phyloP scores from a whole-genome alignment of 352 stramenopile species.

The Poterioochromonas sp. region DNA sequence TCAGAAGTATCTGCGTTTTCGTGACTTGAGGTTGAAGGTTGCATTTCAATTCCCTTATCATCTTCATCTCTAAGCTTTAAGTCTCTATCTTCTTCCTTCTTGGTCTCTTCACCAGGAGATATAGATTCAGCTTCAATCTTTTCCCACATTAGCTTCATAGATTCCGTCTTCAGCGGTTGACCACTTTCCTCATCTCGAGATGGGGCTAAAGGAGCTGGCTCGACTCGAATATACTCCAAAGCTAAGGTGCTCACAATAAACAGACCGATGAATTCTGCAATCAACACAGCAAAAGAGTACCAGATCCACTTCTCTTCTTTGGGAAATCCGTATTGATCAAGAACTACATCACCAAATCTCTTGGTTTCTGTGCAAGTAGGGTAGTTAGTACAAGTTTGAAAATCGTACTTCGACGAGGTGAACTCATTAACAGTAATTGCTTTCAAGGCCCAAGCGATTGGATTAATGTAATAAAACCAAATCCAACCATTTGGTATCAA shows the following conservation, averaged over 20 bases:
- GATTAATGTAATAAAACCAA: constrained; percentile 51
- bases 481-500: constrained; percentile 35
- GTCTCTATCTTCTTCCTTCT: no score
- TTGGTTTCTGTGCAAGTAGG: constrained; percentile 17
- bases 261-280: constrained; percentile 34
- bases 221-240: constrained; percentile 34
- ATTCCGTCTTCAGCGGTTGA: not conserved
- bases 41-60: no score
- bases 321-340: constrained; percentile 30
- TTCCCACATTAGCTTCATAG: no score
- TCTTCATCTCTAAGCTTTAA: no score
- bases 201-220: not conserved
- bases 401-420: constrained; percentile 14
- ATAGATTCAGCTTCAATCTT: no score
- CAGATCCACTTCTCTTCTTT: constrained; percentile 37
- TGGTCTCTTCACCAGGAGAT: no score
- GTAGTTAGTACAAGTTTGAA: not conserved
- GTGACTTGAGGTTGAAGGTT: no score
- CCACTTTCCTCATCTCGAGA: not conserved
- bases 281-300: constrained; percentile 34
- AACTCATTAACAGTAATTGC: constrained; percentile 31
- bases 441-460: constrained; percentile 37
- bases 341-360: constrained; percentile 32
- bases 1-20: no score
- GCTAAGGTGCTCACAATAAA: constrained; percentile 32